Base-by-base conservation (phyloP, 768 basidiomycete species). In the Exidia glandulosa region DNA sequence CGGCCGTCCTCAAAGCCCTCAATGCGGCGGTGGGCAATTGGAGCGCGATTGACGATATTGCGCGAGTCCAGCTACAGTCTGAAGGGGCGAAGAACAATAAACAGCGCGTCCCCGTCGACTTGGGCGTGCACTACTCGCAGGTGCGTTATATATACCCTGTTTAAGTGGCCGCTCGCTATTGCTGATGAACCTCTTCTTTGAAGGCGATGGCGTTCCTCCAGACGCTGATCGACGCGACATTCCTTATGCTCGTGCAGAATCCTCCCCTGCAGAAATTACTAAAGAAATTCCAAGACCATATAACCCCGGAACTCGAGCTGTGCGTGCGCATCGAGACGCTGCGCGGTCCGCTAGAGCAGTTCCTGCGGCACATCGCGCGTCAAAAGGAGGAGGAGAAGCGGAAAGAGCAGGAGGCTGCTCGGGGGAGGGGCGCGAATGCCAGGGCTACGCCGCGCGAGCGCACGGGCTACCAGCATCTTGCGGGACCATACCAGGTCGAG, bases 401-500 rank as follows among this genome's bases (percentile, higher is more conserved):
- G 31, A 64, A 60, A 52, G 64, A 65, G 47, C 31, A 72, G 62
- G 70, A 54, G 57, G 65, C 59, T 64, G 81, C 66, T 76, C 73
- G 66, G 83, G 79, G 69, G 71, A 75, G 63, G 76, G 74, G n/a
- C 77, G 77, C 34, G n/a, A n/a, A n/a, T 80, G 83, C 63, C 79
- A 77, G 61, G 75, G 76, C 23, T 76, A 73, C 32, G 74, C 82
- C 59, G 77, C 75, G 23, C 41, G 41, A 45, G 6, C 9, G 16
- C 6, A 14, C 3, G 19, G 10, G 41, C 19, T 45, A 45, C 19
- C 41, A 19, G 19, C 41, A 12, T 14, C 41, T 23, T 33, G 75
- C 88, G 59, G 86, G 86, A 25, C 65, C 83, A 64, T 90, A 90
- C 70, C 83, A 81, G 70, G 67, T 90, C 61, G 88, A 90, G 64